These are phyloP conservation scores for Zostera marina DNA, from an alignment of 116 monocot genomes.

Conservation along the genomic window DNA sequence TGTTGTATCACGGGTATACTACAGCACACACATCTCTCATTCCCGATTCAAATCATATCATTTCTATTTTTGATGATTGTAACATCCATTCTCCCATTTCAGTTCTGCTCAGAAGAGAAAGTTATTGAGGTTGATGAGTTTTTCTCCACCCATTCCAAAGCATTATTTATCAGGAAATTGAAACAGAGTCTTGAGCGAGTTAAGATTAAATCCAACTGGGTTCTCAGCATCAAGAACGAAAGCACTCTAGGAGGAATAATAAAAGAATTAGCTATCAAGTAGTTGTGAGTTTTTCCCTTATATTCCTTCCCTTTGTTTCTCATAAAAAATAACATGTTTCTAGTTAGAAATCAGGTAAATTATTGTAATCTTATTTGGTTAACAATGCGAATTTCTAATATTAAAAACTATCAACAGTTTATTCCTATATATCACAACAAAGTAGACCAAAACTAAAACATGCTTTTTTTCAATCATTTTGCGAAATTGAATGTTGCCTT, in stretches of 20 bases:
- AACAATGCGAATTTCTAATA: no score
- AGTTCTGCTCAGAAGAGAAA: constrained; percentile 61
- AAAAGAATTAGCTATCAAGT: constrained; percentile 31
- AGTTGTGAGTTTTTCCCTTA: background rate
- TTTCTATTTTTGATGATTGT: constrained; percentile 3
- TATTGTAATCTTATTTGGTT: no score
- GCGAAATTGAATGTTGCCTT: no score
- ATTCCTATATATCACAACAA: no score
- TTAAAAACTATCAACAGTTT: no score
- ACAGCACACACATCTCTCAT: background rate
- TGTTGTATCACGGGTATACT: constrained; percentile 46
- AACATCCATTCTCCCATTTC: constrained; percentile 3
- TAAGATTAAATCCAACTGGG: constrained; percentile 57
- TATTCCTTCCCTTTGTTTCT: no score
- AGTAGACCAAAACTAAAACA: no score
- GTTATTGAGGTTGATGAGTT: constrained; percentile 65
- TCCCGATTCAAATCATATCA: no score
- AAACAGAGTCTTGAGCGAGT: constrained; percentile 78
- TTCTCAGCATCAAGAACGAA: constrained; percentile 32
- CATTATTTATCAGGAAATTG: constrained; percentile 48
- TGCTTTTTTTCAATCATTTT: no score
- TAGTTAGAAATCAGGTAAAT: no score
- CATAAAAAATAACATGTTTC: no score
- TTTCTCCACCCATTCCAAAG: constrained; percentile 41
- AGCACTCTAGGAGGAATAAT: constrained; percentile 29